Conservation (phyloP, 176 grass and related monocot genomes). For the barley (Hordeum vulgare) region DNA sequence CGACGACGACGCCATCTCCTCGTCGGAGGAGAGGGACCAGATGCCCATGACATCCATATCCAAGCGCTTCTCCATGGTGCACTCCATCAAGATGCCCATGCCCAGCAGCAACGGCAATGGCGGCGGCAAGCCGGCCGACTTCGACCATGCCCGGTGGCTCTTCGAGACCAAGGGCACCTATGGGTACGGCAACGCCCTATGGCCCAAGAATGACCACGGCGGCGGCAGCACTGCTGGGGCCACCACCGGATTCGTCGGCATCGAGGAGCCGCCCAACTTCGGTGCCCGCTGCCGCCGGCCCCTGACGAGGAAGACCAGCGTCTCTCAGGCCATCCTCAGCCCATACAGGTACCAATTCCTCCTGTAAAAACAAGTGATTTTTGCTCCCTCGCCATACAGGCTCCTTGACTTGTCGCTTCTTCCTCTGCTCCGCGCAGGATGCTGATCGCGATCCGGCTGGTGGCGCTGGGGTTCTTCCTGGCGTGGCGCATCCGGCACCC, state of each 20-base stretch:
- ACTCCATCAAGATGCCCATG: conserved; percentile 63
- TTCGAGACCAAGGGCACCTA: conserved; percentile 99
- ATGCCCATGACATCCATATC: conserved; percentile 71
- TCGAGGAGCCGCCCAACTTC: conserved; percentile 83
- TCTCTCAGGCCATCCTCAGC: conserved; percentile 84
- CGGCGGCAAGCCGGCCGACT: conserved; percentile 52
- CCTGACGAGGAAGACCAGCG: conserved; percentile 66
- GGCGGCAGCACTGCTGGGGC: background rate
- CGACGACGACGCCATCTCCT: conserved; percentile 44
- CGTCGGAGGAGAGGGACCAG: conserved; percentile 38
- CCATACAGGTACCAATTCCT: conserved; percentile 63
- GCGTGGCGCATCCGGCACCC: conserved; percentile 78
- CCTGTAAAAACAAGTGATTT: background rate
- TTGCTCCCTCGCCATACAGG: background rate
- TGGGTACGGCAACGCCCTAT: conserved; percentile 88
- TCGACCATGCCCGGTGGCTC: conserved; percentile 87
- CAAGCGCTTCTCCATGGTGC: conserved; percentile 56
- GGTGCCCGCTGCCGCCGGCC: conserved; percentile 54
- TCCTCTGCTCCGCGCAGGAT: conserved; percentile 36
- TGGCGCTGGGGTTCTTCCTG: conserved; percentile 78
- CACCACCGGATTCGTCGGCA: conserved; percentile 49
- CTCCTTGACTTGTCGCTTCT: background rate
- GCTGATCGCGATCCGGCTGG: conserved; percentile 60
- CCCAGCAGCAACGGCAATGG: conserved; percentile 2
- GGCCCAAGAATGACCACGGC: conserved; percentile 57